These are phyloP conservation scores for Gossypium rotundifolium DNA, from an alignment of 345 rosid species.

Conservation along the genomic window DNA sequence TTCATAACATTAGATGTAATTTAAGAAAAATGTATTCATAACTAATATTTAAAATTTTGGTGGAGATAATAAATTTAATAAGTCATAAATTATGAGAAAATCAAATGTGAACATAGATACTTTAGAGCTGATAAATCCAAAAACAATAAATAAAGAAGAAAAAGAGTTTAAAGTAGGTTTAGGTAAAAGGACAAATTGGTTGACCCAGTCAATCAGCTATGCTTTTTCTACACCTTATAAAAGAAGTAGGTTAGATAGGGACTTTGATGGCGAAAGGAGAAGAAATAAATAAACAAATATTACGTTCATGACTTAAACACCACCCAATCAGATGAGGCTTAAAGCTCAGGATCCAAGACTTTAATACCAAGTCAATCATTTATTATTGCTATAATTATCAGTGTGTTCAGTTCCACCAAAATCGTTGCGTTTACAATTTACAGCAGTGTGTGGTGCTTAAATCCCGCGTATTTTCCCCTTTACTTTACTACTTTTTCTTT, in stretches of 20 bases:
- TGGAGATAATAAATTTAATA: too few relatives aligned
- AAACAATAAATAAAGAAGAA: neutral
- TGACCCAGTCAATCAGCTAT: neutral
- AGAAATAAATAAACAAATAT: neutral
- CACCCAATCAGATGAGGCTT: neutral
- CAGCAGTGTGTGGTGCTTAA: neutral
- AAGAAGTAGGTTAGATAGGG: neutral
- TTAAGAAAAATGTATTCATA: too few relatives aligned
- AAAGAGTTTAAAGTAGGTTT: too few relatives aligned
- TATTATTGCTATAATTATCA: neutral
- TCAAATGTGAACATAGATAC: neutral
- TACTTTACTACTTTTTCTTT: neutral
- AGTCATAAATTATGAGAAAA: neutral
- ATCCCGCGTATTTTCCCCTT: neutral
- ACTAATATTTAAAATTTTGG: too few relatives aligned
- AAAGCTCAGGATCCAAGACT: neutral
- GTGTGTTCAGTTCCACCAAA: neutral
- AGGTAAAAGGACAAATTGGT: neutral
- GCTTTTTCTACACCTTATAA: neutral
- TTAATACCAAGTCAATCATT: neutral
- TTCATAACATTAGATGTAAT: too few relatives aligned
- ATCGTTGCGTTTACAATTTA: too few relatives aligned
- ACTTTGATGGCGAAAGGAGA: neutral
- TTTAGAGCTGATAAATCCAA: neutral
- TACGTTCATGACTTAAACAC: neutral